These are phyloP conservation scores for Paxillus ammoniavirescens DNA, from an alignment of 768 basidiomycete species.

Conservation along the genomic window DNA sequence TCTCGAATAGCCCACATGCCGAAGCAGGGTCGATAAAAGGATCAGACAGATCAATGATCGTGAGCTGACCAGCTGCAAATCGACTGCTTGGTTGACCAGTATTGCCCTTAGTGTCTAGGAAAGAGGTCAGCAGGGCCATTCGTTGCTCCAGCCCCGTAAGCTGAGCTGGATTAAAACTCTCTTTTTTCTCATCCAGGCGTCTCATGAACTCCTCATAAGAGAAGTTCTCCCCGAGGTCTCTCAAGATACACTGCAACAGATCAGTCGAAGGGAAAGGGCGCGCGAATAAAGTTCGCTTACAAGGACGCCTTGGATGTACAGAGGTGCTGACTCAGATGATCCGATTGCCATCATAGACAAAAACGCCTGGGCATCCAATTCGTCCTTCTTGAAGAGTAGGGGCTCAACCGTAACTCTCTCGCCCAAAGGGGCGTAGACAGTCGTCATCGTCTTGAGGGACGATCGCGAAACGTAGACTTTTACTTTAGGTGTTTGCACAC, in stretches of 20 bases:
- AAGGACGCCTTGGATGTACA: conserved; percentile 68
- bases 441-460: conserved; percentile 58
- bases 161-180: conserved; percentile 57
- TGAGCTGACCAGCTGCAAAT: conserved; percentile 57
- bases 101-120: conserved; percentile 38
- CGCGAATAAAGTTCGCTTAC: conserved; percentile 36
- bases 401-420: conserved; percentile 50
- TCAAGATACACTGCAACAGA: conserved; percentile 49
- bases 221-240: conserved; percentile 61
- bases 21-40: conserved; percentile 67
- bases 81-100: conserved; percentile 25
- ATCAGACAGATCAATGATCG: conserved; percentile 70
- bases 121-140: conserved; percentile 57
- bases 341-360: conserved; percentile 74
- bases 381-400: conserved; percentile 51
- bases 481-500: conserved; percentile 31
- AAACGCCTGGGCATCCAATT: conserved; percentile 68
- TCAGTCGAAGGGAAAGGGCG: conserved; percentile 7
- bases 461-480: conserved; percentile 60
- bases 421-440: conserved; percentile 54
- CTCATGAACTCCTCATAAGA: conserved; percentile 48
- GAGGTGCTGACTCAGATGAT: conserved; percentile 56
- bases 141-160: conserved; percentile 58
- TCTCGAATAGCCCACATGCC: conserved; percentile 71
- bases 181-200: conserved; percentile 44